Percentiles rank a stretch among this genome's conserved stretches.
phyloP scores from a whole-genome alignment of 768 basidiomycete species.

The Trametes punicea region DNA sequence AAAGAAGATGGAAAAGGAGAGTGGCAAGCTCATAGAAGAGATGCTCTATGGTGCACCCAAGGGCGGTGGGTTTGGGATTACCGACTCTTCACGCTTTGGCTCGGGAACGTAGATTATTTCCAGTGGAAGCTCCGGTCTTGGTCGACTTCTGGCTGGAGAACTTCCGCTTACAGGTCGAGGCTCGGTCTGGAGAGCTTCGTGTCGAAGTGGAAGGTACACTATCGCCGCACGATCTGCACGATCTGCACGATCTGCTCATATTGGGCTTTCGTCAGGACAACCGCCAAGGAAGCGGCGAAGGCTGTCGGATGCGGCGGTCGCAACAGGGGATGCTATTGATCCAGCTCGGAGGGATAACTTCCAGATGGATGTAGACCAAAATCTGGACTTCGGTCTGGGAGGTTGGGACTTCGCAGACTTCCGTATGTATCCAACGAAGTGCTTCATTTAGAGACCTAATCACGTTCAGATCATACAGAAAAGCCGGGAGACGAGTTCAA shows the following conservation, averaged over 20 bases:
- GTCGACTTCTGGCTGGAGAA: conserved; percentile 73
- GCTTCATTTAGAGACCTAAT: neutral
- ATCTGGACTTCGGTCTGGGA: conserved; percentile 25
- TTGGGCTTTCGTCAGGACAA: conserved; percentile 34
- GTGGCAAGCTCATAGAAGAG: conserved; percentile 51
- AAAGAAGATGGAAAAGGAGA: conserved; percentile 57
- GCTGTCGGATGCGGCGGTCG: conserved; percentile 24
- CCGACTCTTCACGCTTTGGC: neutral
- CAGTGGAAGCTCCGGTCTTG: conserved; percentile 66
- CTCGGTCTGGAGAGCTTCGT: conserved; percentile 45
- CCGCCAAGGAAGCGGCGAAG: conserved; percentile 50
- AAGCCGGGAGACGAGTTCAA: conserved; percentile 10
- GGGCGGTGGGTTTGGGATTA: conserved; percentile 49
- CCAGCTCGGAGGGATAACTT: neutral
- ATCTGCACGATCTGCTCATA: neutral
- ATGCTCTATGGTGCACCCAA: conserved; percentile 66
- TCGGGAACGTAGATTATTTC: neutral
- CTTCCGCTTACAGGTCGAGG: conserved; percentile 67
- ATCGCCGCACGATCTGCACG: neutral
- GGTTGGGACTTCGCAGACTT: conserved; percentile 14
- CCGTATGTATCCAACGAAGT: neutral
- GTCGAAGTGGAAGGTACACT: conserved; percentile 38
- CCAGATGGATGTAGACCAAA: conserved; percentile 22
- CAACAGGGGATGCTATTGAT: neutral
- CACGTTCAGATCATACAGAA: neutral